These are phyloP conservation scores for Macadamia integrifolia DNA, from an alignment of 164 flowering plant genomes.

Conservation along the genomic window DNA sequence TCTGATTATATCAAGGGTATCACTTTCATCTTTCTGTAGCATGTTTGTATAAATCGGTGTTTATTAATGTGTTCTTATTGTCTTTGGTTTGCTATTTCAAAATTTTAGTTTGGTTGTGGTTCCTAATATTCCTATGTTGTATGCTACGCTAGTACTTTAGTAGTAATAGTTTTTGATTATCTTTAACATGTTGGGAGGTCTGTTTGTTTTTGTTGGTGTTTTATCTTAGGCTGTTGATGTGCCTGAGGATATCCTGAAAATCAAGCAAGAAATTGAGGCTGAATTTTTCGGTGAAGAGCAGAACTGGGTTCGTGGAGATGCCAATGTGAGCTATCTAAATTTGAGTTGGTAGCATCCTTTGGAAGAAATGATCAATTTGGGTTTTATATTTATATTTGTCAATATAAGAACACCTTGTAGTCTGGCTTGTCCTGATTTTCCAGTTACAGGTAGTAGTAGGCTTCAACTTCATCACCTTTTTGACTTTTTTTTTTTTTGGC, in stretches of 20 bases:
- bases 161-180: no score
- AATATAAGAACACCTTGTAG: not conserved
- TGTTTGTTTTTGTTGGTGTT: conserved; percentile 1
- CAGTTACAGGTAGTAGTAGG: no score
- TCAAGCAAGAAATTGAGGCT: conserved; percentile 67
- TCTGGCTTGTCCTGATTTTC: not conserved
- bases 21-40: no score
- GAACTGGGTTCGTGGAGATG: conserved; percentile 65
- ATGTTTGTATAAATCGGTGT: no score
- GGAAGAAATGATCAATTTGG: not conserved
- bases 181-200: no score
- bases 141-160: no score
- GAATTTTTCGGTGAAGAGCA: conserved; percentile 78
- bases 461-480: not conserved
- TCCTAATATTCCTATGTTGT: no score
- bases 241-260: conserved; percentile 63
- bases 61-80: no score
- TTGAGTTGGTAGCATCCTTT: conserved; percentile 1
- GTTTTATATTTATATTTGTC: not conserved
- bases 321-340: conserved; percentile 38
- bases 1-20: no score
- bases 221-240: conserved; percentile 36
- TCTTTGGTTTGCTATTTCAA: no score
- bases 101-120: no score
- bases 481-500: not conserved